Percentiles rank a stretch among this genome's conserved stretches.
Conservation (phyloP, 208 protist species). For the Acanthamoeba culbertsoni region DNA sequence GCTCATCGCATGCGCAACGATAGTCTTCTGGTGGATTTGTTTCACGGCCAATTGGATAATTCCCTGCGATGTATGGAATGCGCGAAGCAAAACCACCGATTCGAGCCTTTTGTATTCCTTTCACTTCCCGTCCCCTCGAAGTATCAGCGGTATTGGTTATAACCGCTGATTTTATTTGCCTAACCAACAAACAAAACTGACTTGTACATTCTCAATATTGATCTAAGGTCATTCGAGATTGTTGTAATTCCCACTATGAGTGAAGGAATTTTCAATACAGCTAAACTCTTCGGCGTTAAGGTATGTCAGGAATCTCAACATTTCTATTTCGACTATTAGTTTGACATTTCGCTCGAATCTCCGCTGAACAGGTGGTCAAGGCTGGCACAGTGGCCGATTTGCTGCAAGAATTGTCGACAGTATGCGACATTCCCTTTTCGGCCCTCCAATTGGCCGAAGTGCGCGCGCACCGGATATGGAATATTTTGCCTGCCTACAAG, state of each 20-base stretch:
- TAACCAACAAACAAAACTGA: not conserved
- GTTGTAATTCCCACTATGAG: constrained; percentile 10
- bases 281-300: not conserved
- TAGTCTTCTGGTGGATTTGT: constrained; percentile 27
- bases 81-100: not conserved
- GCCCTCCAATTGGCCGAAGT: constrained; percentile 11
- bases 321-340: too few species aligned
- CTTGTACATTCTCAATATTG: not conserved
- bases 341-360: too few species aligned
- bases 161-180: not conserved
- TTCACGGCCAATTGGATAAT: not conserved
- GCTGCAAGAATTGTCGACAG: not conserved
- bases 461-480: not conserved
- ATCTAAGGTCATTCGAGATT: not conserved
- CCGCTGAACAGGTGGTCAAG: constrained; percentile 18
- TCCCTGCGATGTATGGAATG: not conserved
- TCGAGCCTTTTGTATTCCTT: constrained; percentile 19
- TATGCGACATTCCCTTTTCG: not conserved
- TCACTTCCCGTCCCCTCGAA: constrained; percentile 5
- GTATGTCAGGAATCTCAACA: too few species aligned
- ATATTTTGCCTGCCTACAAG: not conserved
- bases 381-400: not conserved
- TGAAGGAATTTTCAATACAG: not conserved
- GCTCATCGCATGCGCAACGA: not conserved
- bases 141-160: not conserved